Percentiles rank a stretch among this genome's conserved stretches.
Conservation (phyloP, 805 yeast species). For the Peterozyma toletana region DNA sequence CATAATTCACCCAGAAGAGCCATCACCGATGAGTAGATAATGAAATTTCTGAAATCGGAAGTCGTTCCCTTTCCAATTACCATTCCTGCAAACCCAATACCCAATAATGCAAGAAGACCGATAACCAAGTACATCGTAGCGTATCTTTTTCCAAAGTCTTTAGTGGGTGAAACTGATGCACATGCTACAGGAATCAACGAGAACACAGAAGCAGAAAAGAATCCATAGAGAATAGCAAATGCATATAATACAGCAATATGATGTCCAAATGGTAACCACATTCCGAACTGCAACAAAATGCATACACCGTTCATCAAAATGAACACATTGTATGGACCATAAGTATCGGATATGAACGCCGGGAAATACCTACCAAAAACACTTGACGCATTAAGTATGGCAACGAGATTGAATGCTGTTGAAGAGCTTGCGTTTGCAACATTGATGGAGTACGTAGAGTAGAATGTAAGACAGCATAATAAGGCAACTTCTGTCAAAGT, state of each 20-base stretch:
- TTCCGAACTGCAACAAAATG: conserved; percentile 32
- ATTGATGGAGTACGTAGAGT: conserved; percentile 34
- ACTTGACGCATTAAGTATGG: conserved; percentile 38
- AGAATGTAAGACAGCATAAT: conserved; percentile 32
- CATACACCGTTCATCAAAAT: conserved; percentile 35
- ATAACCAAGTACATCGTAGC: conserved; percentile 19
- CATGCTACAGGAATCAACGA: conserved; percentile 55
- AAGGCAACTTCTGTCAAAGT: conserved; percentile 32
- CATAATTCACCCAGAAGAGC: conserved; percentile 28
- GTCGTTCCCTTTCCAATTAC: conserved; percentile 25
- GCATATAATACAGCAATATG: conserved; percentile 33
- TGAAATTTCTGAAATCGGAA: conserved; percentile 26
- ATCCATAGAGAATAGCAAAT: conserved; percentile 47
- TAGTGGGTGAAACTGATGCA: conserved; percentile 46
- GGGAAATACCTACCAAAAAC: conserved; percentile 46
- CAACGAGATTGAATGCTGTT: conserved; percentile 32
- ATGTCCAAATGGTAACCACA: conserved; percentile 58
- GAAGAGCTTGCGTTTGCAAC: conserved; percentile 12
- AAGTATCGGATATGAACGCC: conserved; percentile 40
- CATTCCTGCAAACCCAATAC: conserved; percentile 23
- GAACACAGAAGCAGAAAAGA: conserved; percentile 47
- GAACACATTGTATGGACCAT: conserved; percentile 52
- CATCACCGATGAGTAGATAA: conserved; percentile 27
- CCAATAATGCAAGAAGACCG: conserved; percentile 22
- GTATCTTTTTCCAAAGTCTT: conserved; percentile 16